These are phyloP conservation scores for Cystofilobasidium macerans DNA, from an alignment of 768 basidiomycete species.

Conservation along the genomic window DNA sequence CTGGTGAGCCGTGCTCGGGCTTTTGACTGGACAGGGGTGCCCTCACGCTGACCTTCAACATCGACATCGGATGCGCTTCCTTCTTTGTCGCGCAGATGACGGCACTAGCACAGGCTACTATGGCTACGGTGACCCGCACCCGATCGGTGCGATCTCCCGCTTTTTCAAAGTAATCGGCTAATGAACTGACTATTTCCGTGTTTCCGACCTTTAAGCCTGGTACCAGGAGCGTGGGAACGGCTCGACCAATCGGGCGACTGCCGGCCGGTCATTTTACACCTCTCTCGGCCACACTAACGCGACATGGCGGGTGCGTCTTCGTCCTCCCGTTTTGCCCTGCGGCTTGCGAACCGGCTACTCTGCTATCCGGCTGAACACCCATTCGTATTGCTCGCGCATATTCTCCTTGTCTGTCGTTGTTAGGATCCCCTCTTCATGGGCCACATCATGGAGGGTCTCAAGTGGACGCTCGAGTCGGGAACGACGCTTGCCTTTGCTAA, in stretches of 20 bases:
- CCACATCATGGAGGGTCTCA: constrained; percentile 65
- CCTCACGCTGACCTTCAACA: no score
- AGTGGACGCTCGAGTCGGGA: constrained; percentile 58
- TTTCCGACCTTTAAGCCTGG: constrained; percentile 51
- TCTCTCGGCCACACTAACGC: constrained; percentile 66
- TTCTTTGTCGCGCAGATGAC: constrained; percentile 35
- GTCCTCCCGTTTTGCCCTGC: constrained; percentile 1
- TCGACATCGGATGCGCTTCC: no score
- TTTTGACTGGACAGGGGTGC: no score
- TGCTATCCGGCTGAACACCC: no score
- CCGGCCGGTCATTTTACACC: constrained; percentile 76
- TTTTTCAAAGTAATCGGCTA: not conserved
- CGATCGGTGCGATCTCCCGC: constrained; percentile 48
- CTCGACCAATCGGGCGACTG: constrained; percentile 41
- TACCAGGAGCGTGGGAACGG: constrained; percentile 67
- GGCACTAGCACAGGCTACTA: constrained; percentile 42
- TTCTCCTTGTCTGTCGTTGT: not conserved
- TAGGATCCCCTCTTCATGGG: constrained; percentile 58
- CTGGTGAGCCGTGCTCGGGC: constrained; percentile 40
- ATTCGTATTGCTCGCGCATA: constrained; percentile 20
- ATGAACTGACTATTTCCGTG: no score
- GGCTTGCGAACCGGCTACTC: no score
- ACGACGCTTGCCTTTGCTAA: constrained; percentile 60
- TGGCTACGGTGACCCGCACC: constrained; percentile 64
- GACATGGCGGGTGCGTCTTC: constrained; percentile 55